phyloP scores from a whole-genome alignment of 2,329 filamentous ascomycete species.

The Trichoderma sp. region DNA sequence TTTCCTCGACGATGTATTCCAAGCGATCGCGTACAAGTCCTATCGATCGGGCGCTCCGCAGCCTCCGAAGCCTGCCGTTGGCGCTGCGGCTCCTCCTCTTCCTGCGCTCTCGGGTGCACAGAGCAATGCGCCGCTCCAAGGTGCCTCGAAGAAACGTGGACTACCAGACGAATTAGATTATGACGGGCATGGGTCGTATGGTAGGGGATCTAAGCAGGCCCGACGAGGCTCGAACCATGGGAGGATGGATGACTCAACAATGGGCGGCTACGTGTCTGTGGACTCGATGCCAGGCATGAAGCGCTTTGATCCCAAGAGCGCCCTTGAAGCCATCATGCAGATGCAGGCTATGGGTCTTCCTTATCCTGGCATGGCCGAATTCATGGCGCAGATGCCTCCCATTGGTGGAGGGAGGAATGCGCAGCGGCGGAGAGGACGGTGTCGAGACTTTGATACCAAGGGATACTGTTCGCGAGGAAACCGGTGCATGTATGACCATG shows the following conservation, averaged over 20 bases:
- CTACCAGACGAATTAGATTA: slow-evolving; percentile 33
- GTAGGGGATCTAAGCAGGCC: slow-evolving; percentile 57
- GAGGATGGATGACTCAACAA: slow-evolving; percentile 26
- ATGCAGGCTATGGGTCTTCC: slow-evolving; percentile 57
- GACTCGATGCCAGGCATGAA: slow-evolving; percentile 34
- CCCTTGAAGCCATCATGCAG: slow-evolving; percentile 59
- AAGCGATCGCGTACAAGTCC: slow-evolving; percentile 59
- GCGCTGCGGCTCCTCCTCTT: neutral
- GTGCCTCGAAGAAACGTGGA: slow-evolving; percentile 34
- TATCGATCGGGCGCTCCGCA: slow-evolving; percentile 55
- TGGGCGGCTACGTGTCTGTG: slow-evolving; percentile 20
- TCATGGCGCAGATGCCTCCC: slow-evolving; percentile 30
- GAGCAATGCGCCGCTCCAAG: neutral
- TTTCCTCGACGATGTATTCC: slow-evolving; percentile 71
- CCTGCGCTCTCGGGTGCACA: neutral
- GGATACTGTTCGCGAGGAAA: slow-evolving; percentile 68
- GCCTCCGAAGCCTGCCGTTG: slow-evolving; percentile 30
- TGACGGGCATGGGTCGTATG: slow-evolving; percentile 23
- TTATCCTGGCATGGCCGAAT: slow-evolving; percentile 39
- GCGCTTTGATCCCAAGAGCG: slow-evolving; percentile 56
- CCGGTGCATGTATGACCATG: slow-evolving; percentile 68
- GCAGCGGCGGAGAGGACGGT: slow-evolving; percentile 45
- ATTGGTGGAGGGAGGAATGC: slow-evolving; percentile 24
- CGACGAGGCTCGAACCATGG: slow-evolving; percentile 48
- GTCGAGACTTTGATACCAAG: slow-evolving; percentile 68